phyloP scores from a whole-genome alignment of 352 stramenopile genomes.

The Lagenidium giganteum region DNA sequence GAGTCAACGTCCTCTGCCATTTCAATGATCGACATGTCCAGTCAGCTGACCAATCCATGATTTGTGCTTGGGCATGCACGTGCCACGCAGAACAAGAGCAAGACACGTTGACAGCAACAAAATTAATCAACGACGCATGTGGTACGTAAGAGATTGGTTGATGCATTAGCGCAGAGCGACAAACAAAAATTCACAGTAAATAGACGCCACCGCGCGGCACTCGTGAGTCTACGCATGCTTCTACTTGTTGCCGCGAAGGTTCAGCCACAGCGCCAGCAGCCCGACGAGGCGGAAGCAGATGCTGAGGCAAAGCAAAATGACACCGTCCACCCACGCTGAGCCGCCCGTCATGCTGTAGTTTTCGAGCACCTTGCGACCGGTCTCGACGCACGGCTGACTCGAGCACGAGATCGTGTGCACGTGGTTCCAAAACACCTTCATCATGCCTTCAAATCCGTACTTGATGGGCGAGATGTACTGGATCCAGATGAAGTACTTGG shows the following conservation, averaged over 20 bases:
- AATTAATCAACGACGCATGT: too few relatives aligned
- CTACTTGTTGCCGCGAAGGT: conserved; percentile 20
- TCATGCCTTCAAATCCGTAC: conserved; percentile 20
- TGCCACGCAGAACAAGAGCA: too few relatives aligned
- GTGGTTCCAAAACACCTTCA: conserved; percentile 10
- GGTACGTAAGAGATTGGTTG: too few relatives aligned
- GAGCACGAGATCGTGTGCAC: conserved; percentile 6
- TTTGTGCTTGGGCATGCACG: too few relatives aligned
- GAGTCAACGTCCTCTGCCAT: too few relatives aligned
- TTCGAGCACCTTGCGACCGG: conserved; percentile 31
- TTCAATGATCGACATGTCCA: too few relatives aligned
- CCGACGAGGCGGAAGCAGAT: conserved; percentile 25
- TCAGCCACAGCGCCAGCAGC: conserved; percentile 21
- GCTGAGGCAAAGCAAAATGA: conserved; percentile 34
- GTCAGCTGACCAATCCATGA: too few relatives aligned
- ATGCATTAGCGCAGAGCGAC: too few relatives aligned
- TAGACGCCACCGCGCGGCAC: too few relatives aligned
- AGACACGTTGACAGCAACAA: too few relatives aligned
- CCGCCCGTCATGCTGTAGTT: conserved; percentile 39
- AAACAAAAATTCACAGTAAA: too few relatives aligned
- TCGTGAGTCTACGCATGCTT: neutral
- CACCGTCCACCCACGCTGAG: conserved; percentile 24
- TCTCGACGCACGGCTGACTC: conserved; percentile 28
- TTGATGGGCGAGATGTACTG: conserved; percentile 25
- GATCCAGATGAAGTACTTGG: conserved; percentile 23